phyloP scores from a whole-genome alignment of 257 asterid species.

The Solanum rostratum region DNA sequence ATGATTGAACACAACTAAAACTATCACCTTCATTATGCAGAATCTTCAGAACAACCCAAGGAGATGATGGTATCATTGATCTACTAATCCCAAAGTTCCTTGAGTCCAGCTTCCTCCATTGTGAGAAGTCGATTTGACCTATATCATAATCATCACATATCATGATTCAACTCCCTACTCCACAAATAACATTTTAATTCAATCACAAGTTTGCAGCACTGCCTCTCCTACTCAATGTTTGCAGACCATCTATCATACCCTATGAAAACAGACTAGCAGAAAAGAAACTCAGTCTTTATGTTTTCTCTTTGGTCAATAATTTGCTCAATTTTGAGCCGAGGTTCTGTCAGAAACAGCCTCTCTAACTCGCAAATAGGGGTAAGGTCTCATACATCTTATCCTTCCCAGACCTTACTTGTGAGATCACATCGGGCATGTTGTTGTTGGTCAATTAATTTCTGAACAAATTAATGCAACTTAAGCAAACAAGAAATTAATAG shows the following conservation, averaged over 20 bases:
- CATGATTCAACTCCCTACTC: background rate
- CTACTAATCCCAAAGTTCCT: conserved; percentile 44
- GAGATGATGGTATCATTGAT: conserved; percentile 43
- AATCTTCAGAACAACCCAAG: conserved; percentile 45
- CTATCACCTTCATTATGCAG: conserved; percentile 48
- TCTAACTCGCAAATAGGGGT: background rate
- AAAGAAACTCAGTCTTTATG: background rate
- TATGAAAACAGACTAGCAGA: background rate
- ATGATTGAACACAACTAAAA: background rate
- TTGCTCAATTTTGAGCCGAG: background rate
- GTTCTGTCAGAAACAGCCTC: background rate
- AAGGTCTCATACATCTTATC: background rate
- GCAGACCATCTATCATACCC: background rate
- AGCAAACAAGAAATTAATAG: background rate
- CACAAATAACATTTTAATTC: background rate
- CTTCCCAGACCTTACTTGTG: background rate
- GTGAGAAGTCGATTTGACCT: conserved; percentile 35
- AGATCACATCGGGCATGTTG: background rate
- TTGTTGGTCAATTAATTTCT: background rate
- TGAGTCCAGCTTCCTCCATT: conserved; percentile 67
- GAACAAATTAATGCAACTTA: background rate
- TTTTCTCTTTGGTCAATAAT: background rate
- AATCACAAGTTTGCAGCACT: background rate
- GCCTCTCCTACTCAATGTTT: background rate
- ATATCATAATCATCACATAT: background rate